These are phyloP conservation scores for Tetrapyrgos nigripes DNA, from an alignment of 1,284 basidiomycete species.

Conservation along the genomic window DNA sequence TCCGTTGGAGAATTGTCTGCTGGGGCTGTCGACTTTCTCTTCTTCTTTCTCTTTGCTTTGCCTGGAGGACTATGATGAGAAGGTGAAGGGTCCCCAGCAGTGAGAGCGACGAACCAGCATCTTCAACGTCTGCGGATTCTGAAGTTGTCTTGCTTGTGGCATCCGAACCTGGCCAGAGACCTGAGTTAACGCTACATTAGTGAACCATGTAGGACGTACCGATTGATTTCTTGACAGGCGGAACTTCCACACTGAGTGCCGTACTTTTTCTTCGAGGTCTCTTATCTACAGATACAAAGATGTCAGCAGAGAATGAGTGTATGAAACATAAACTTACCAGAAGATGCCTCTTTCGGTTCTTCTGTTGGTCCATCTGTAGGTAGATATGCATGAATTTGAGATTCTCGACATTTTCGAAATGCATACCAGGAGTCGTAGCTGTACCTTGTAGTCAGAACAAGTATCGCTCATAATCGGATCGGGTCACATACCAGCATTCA, in stretches of 20 bases:
- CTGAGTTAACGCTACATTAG: no score
- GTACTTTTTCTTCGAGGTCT: background rate
- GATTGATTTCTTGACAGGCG: background rate
- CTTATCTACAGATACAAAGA: background rate
- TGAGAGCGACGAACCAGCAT: background rate
- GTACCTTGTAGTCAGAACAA: background rate
- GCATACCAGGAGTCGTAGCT: background rate
- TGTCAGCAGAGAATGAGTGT: background rate
- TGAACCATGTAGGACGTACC: background rate
- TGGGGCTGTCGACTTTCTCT: background rate
- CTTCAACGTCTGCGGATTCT: background rate
- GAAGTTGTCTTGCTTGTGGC: background rate
- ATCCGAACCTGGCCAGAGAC: no score
- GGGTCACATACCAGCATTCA: background rate
- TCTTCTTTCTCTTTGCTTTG: conserved; percentile 9
- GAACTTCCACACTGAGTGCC: background rate
- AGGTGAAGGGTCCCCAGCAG: no score
- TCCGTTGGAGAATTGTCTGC: background rate
- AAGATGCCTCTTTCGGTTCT: background rate
- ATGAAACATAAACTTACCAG: background rate
- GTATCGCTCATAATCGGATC: background rate
- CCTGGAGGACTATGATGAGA: background rate
- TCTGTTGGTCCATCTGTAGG: background rate
- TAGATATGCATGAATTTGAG: no score
- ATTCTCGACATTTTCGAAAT: background rate